Evolutionary conservation across 2,329 filamentous ascomycete species (phyloP).

Genomic region (Colletotrichum chrysophilum): DNA sequence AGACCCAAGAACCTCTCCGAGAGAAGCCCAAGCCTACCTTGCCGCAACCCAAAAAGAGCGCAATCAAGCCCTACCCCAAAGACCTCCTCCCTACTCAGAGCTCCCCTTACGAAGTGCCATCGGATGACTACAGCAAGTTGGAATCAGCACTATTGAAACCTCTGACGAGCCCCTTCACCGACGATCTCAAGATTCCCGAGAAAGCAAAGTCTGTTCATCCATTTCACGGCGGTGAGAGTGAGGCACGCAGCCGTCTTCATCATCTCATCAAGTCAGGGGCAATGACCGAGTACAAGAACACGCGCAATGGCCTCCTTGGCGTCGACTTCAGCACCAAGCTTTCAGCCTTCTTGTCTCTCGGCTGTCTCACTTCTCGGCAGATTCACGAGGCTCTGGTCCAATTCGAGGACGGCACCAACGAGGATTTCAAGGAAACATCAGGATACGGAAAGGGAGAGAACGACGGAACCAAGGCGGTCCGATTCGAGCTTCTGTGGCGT

Average conservation of each 20-base stretch:
- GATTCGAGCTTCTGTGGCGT: conserved; percentile 78
- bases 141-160: conserved; percentile 63
- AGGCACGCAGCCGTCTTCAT: conserved; percentile 61
- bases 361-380: conserved; percentile 75
- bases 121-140: conserved; percentile 52
- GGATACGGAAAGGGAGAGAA: conserved; percentile 77
- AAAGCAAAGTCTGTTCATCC: conserved; percentile 65
- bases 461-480: conserved; percentile 70
- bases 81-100: conserved; percentile 60
- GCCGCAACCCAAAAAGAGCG: conserved; percentile 52
- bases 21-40: conserved; percentile 64
- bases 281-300: conserved; percentile 70
- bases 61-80: conserved; percentile 64
- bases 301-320: conserved; percentile 74
- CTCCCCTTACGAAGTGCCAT: conserved; percentile 68
- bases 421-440: conserved; percentile 39
- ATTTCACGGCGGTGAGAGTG: conserved; percentile 70
- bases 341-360: conserved; percentile 74
- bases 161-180: conserved; percentile 53
- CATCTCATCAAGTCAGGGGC: conserved; percentile 66
- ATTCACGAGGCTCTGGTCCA: conserved; percentile 70
- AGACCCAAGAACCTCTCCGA: conserved; percentile 73
- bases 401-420: conserved; percentile 69
- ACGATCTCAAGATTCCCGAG: conserved; percentile 58
- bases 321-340: conserved; percentile 77